Evolutionary conservation across 1,139 yeast species (phyloP), one percentile per base, ranked within the genome.

Genomic region (Tardiomyces digboiensis): DNA sequence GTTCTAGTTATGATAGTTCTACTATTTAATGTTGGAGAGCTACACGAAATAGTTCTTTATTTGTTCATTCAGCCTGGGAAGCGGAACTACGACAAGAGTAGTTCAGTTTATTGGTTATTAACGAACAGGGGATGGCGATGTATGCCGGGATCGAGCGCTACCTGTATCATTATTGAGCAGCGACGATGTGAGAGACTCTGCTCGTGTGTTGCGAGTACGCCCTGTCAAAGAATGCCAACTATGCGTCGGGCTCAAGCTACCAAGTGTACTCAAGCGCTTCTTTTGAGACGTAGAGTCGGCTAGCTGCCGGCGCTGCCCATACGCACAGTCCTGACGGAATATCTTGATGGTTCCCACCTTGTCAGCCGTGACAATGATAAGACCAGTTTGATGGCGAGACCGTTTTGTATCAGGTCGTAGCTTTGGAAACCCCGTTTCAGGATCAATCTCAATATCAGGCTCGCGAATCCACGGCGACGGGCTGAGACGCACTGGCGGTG

Each of bases 311-410:
- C 66, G 57, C 23, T 51, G 48, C 21, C 51, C 57, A 45, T 49
- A 55, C 0, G 93, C 84, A 42, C 81, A 70, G 60, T 88, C 96
- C 50, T 86, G 83, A 53, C 97, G 71, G 59, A 82, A 85, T 0
- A 88, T 84, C 45, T 91, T 67, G 40, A 88, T 83, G 3, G 72
- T 53, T 0, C 97, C 97, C 36, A 68, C 64, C 49, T 76, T 78
- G 59, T 87, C 97, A 0, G 93, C 80, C 1, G 94, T 80, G 2
- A 88, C 81, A 22, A 87, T 76, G 37, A 82, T 76, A 49, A 66
- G 64, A 41, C 70, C 64, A 44, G 63, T 48, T 42, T 58, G 47
- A 41, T 54, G 64, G 18, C 36, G 19, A 16, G n/a, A 10, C 7
- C 21, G 23, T 21, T 21, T 46, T 13, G 54, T 43, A 7, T 44